Percentiles rank a stretch among this genome's conserved stretches.
phyloP scores from a whole-genome alignment of 2,329 filamentous ascomycete genomes.

The Exserohilum turcica region DNA sequence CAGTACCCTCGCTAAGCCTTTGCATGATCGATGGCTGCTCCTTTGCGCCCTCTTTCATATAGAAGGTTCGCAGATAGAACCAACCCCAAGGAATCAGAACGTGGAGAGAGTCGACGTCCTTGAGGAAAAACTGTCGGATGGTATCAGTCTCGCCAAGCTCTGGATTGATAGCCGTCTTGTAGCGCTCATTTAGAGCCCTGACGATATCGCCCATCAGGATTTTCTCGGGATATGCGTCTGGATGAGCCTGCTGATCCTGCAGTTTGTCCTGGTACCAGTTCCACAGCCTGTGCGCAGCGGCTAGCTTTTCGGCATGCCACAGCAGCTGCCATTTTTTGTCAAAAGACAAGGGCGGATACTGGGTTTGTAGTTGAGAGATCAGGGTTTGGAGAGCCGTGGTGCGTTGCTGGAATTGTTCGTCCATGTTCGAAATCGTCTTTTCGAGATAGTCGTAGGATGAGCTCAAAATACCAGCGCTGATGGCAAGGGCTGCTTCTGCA shows the following conservation, averaged over 20 bases:
- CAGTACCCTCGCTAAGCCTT: constrained; percentile 69
- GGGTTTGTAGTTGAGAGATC: constrained; percentile 70
- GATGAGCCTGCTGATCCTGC: constrained; percentile 71
- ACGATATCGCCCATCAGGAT: constrained; percentile 76
- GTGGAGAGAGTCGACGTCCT: constrained; percentile 67
- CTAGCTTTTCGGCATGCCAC: constrained; percentile 89
- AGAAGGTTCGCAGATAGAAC: constrained; percentile 72
- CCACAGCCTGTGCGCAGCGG: constrained; percentile 80
- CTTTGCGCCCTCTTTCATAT: constrained; percentile 67
- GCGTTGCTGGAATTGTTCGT: constrained; percentile 77
- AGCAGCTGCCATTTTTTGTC: constrained; percentile 78
- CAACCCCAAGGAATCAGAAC: constrained; percentile 76
- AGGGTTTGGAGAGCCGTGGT: constrained; percentile 76
- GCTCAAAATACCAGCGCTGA: constrained; percentile 81
- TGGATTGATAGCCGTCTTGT: constrained; percentile 69
- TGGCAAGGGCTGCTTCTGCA: constrained; percentile 73
- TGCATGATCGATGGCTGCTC: constrained; percentile 57
- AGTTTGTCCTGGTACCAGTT: constrained; percentile 73
- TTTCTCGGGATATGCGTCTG: constrained; percentile 62
- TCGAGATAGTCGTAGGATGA: constrained; percentile 78
- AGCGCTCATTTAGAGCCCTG: constrained; percentile 74
- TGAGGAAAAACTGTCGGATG: constrained; percentile 84
- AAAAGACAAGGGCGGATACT: constrained; percentile 68
- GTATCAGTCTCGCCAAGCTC: constrained; percentile 74
- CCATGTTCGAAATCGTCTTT: constrained; percentile 73